Base-by-base conservation (phyloP, 2,329 filamentous ascomycete genomes). In the Ceratocystis colombiana region DNA sequence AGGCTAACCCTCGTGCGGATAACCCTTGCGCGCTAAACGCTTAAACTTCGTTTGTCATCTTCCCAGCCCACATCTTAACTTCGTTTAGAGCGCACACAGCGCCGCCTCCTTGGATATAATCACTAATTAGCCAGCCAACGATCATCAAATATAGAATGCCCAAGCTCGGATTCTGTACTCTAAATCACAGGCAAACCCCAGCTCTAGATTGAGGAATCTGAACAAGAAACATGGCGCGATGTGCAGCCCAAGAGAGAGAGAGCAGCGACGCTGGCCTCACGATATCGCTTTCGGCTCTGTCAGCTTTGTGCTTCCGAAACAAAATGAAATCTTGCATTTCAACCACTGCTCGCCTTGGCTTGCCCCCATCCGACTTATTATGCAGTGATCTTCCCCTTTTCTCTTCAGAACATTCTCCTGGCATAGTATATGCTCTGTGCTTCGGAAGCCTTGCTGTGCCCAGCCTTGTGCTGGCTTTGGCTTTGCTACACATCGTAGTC, bases 1-100 rank as follows among this genome's bases (percentile, higher is more conserved):
- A 50, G 20, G 3, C 20, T 50, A 50, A 50, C 48, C 48, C 48
- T 50, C 7, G 5, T 50, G n/a, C 3, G 2, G n/a, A 0, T 50
- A 50, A 50, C 48, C 48, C 48, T 50, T 50, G 20, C 22, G 17
- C 48, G n/a, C 48, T 50, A 25, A 50, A 50, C 48, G 48, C n/a
- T 25, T 41, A 41, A 50, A 25, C 48, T 50, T 50, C 48, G 48
- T 50, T 22, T 50, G 22, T 10, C 48, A 25, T 15, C 4, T 41
- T 41, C 37, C 37, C 37, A 25, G 0, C 48, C 48, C 48, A 50
- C 20, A 50, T 50, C 22, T 22, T 4, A 8, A 10, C 8, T 20
- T 20, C 20, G n/a, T 10, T 20, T 10, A 50, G 2, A 12, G 10
- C 8, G 3, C 3, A 41, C 10, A 10, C 10, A 12, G 37, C 37